Conservation (phyloP, 164 flowering plant genomes). For the Santalum album region DNA sequence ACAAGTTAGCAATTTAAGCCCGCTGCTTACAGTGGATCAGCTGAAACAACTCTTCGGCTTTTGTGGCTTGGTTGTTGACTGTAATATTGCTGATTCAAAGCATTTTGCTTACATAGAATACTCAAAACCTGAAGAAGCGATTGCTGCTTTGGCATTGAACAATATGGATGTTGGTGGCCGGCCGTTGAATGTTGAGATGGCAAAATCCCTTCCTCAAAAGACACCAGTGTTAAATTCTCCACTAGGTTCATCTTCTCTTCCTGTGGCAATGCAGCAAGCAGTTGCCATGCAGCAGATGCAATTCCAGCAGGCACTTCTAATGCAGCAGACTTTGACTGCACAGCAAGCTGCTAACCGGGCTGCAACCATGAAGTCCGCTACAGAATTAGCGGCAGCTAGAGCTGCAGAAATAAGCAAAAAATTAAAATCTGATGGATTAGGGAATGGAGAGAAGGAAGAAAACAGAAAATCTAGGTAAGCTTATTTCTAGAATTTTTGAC, state of each 20-base stretch:
- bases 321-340: slow-evolving; percentile 88
- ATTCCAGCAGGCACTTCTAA: slow-evolving; percentile 89
- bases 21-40: slow-evolving; percentile 85
- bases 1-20: slow-evolving; percentile 95
- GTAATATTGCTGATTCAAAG: slow-evolving; percentile 85
- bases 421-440: slow-evolving; percentile 74
- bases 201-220: slow-evolving; percentile 86
- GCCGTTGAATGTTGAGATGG: slow-evolving; percentile 97
- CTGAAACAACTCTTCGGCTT: slow-evolving; percentile 81
- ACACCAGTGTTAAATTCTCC: slow-evolving; percentile 34
- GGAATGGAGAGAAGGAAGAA: slow-evolving; percentile 38
- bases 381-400: slow-evolving; percentile 90
- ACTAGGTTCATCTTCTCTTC: slow-evolving; percentile 59
- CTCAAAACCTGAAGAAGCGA: slow-evolving; percentile 95
- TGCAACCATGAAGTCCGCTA: slow-evolving; percentile 91
- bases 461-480: slow-evolving; percentile 54
- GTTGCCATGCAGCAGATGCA: slow-evolving; percentile 99
- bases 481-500: background rate
- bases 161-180: slow-evolving; percentile 95
- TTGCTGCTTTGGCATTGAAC: slow-evolving; percentile 80
- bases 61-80: slow-evolving; percentile 89
- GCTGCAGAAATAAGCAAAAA: slow-evolving; percentile 94
- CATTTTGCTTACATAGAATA: slow-evolving; percentile 92
- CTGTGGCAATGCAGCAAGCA: slow-evolving; percentile 96
- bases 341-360: slow-evolving; percentile 96